Evolutionary conservation across 345 rosid genomes (phyloP).

Genomic region (Acer campestre): DNA sequence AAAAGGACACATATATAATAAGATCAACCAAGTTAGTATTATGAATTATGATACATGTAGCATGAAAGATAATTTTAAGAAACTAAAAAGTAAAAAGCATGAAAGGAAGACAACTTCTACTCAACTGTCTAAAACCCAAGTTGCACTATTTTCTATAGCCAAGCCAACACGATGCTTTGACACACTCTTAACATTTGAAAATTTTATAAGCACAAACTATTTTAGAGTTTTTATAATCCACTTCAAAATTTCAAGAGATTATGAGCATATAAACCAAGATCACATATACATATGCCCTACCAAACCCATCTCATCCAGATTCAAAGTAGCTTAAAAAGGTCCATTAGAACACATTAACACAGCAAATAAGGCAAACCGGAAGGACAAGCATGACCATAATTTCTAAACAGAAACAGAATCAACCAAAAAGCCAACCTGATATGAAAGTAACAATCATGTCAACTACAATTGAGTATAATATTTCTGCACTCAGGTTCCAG

Average conservation of each 20-base stretch:
- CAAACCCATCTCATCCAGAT: not conserved
- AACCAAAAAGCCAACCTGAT: not conserved
- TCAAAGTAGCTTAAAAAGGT: no score
- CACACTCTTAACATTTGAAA: not conserved
- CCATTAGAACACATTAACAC: not conserved
- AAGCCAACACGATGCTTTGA: not conserved
- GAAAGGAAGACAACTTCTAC: not conserved
- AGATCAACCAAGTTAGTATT: no score
- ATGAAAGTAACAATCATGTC: not conserved
- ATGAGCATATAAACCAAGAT: not conserved
- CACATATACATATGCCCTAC: not conserved
- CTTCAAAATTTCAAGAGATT: not conserved
- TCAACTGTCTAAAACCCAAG: not conserved
- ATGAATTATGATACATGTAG: not conserved
- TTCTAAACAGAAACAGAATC: not conserved
- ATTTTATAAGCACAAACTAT: not conserved
- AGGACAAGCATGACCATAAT: no score
- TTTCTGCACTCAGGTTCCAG: not conserved
- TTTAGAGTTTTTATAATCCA: not conserved
- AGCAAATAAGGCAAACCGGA: not conserved
- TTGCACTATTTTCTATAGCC: not conserved
- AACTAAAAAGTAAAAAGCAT: not conserved
- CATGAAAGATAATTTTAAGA: not conserved
- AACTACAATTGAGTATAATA: not conserved
- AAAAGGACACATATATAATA: no score